These are phyloP conservation scores for Beta vulgaris DNA, from an alignment of 148 eudicot genomes.

Conservation along the genomic window DNA sequence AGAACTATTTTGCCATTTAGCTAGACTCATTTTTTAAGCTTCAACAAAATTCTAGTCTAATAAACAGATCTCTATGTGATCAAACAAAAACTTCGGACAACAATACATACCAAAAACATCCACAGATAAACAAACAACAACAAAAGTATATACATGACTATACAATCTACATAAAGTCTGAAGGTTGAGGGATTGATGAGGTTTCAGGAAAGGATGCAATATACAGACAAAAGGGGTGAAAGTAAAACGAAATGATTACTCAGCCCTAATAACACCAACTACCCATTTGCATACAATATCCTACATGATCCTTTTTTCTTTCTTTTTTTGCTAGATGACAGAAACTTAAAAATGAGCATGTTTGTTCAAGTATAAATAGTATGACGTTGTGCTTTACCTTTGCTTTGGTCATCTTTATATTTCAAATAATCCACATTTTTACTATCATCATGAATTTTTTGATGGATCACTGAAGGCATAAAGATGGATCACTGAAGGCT, in stretches of 20 bases:
- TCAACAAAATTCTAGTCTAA: not conserved
- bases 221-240: not conserved
- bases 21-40: no score
- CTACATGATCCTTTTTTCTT: not conserved
- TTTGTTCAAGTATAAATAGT: conserved; percentile 17
- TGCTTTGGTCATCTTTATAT: conserved; percentile 29
- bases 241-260: not conserved
- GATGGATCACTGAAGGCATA: no score
- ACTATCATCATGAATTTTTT: no score
- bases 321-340: not conserved
- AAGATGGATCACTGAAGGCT: no score
- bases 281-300: not conserved
- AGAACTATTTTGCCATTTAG: no score
- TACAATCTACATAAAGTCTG: not conserved
- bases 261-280: no score
- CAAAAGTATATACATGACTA: not conserved
- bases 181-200: not conserved
- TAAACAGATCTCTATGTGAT: not conserved
- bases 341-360: conserved; percentile 17
- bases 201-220: not conserved
- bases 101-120: not conserved
- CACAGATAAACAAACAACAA: not conserved
- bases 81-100: not conserved
- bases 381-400: conserved; percentile 26
- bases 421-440: no score